Evolutionary conservation across 345 rosid species (phyloP), one percentile per base, ranked within the genome.

Genomic region (Microthlaspi erraticum): DNA sequence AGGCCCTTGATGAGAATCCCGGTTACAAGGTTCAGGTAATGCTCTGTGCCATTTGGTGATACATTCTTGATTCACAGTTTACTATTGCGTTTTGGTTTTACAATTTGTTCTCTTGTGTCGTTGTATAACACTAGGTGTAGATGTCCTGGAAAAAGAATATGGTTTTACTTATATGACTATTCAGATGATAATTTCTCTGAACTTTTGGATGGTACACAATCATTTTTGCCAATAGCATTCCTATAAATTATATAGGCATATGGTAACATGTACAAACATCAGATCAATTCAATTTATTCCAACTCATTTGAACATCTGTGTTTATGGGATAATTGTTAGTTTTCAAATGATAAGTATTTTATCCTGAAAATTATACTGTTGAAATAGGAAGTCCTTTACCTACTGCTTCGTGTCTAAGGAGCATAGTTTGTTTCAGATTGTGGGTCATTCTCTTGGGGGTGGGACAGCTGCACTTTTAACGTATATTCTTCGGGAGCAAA

Each of bases 391-490:
- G 61, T 36, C 50, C 6, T 36, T 44, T 70, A 19, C 42, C 57
- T 58, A 32, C 57, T 17, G 19, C 46, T 37, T 63, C 29, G 34
- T 36, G 4, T 68, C 9, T 50, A 64, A 67, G 70, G 16, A 42
- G 49, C 73, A 39, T 52, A 13, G 38, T 26, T 71, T 60, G n/a
- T 75, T 50, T 72, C 78, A 95, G 99, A 84, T 95, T 71, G 92
- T 92, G 41, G 99, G 96, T 62, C 99, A 95, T 83, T 92, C 97
- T 13, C 96, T 95, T 74, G 99, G 99, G 33, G 99, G 99, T 26
- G 97, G 97, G 68, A 95, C 99, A 39, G 98, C 98, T 62, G 93
- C 99, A 11, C 79, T 95, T 29, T 76, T 95, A 78, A 87, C 99
- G 0, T 95, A 92, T 77, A 86, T 95, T 75, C 87, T 95, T 71